A percentile compares a stretch with the other conserved stretches of the same genome.
phyloP scores from a whole-genome alignment of 768 basidiomycete species.

The Termitomyces sp. region DNA sequence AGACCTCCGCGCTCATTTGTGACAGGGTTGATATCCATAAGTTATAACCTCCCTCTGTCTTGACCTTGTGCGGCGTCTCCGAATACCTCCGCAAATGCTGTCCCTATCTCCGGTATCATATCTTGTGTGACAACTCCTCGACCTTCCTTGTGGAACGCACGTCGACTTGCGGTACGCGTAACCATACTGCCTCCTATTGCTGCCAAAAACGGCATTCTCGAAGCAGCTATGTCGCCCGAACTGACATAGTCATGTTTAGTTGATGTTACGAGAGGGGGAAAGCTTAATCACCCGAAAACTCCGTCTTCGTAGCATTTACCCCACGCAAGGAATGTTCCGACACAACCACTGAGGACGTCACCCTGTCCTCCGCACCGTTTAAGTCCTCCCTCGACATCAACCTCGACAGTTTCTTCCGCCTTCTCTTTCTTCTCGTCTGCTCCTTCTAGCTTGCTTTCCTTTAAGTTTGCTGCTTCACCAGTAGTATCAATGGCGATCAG shows the following conservation, averaged over 20 bases:
- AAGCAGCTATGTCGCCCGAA: conserved; percentile 35
- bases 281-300: conserved; percentile 57
- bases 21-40: neutral
- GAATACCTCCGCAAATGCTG: conserved; percentile 71
- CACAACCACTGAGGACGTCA: conserved; percentile 83
- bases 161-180: conserved; percentile 76
- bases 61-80: conserved; percentile 41
- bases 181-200: conserved; percentile 85
- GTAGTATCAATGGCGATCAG: conserved; percentile 77
- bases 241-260: neutral
- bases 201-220: conserved; percentile 76
- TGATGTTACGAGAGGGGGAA: neutral
- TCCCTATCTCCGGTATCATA: conserved; percentile 60
- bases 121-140: conserved; percentile 81
- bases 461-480: conserved; percentile 41
- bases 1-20: neutral
- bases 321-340: conserved; percentile 93
- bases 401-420: conserved; percentile 54
- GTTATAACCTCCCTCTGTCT: conserved; percentile 33
- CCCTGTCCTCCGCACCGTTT: conserved; percentile 97
- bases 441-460: conserved; percentile 35
- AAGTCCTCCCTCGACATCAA: conserved; percentile 71
- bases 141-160: conserved; percentile 72
- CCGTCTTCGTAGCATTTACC: conserved; percentile 89
- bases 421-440: conserved; percentile 46